phyloP scores from a whole-genome alignment of 176 grass and related monocot species.

The Pharus latifolius region DNA sequence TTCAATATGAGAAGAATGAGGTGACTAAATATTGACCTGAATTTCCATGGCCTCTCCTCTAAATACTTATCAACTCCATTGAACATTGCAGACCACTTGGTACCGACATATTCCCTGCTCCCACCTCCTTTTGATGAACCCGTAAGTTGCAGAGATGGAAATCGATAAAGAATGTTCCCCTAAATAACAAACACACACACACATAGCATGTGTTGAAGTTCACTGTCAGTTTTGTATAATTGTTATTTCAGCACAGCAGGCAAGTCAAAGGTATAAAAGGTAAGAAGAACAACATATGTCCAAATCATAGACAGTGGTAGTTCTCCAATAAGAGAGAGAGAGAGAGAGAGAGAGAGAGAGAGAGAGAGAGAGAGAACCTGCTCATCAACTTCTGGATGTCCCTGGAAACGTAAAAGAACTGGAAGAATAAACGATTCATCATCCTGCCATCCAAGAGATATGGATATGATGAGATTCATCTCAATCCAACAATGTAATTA shows the following conservation, averaged over 20 bases:
- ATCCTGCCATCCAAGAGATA: slow-evolving; percentile 52
- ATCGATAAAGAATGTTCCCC: slow-evolving; percentile 92
- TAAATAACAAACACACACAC: slow-evolving; percentile 16
- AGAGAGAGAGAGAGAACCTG: slow-evolving; percentile 40
- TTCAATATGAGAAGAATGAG: background rate
- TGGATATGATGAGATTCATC: slow-evolving; percentile 8
- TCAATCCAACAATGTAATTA: background rate
- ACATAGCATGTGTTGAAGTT: background rate
- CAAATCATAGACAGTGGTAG: background rate
- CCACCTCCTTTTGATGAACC: slow-evolving; percentile 52
- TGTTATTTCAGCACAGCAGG: background rate
- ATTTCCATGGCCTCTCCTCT: slow-evolving; percentile 82
- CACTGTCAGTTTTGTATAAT: background rate
- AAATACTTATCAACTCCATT: slow-evolving; percentile 72
- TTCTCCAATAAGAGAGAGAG: background rate
- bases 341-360: background rate
- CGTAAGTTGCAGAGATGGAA: slow-evolving; percentile 88
- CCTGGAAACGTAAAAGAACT: slow-evolving; percentile 82
- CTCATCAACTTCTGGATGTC: slow-evolving; percentile 89
- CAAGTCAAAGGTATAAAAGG: slow-evolving; percentile 3
- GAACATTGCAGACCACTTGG: slow-evolving; percentile 64
- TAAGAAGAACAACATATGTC: background rate
- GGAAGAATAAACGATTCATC: slow-evolving; percentile 97
- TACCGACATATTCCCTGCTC: slow-evolving; percentile 79
- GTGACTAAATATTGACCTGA: slow-evolving; percentile 57